Evolutionary conservation across 179 eudicot genomes (phyloP).

Genomic region (Silene noctiflora): DNA sequence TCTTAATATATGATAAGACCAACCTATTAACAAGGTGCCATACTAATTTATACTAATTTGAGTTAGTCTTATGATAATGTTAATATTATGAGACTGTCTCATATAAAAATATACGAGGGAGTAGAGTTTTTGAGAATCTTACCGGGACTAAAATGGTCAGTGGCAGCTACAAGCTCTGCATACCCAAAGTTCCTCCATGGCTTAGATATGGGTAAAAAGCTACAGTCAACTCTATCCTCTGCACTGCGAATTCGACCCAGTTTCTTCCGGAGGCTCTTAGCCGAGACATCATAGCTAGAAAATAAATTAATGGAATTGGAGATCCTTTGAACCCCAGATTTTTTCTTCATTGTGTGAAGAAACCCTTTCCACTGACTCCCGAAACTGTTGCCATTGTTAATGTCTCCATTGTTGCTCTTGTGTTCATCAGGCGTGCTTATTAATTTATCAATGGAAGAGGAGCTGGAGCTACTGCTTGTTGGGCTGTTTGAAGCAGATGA

Average conservation of each 20-base stretch:
- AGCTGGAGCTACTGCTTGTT: conserved; percentile 27
- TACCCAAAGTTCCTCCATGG: conserved; percentile 76
- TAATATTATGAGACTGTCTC: no score
- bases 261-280: conserved; percentile 45
- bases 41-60: no score
- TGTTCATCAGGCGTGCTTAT: not conserved
- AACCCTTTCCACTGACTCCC: conserved; percentile 49
- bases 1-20: no score
- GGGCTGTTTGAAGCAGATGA: conserved; percentile 34
- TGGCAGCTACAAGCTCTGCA: conserved; percentile 65
- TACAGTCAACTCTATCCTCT: conserved; percentile 48
- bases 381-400: not conserved
- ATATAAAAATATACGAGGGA: no score
- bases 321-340: conserved; percentile 46
- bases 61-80: no score
- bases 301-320: conserved; percentile 52
- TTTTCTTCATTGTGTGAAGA: conserved; percentile 44
- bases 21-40: no score
- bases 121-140: not conserved
- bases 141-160: conserved; percentile 78
- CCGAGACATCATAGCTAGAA: conserved; percentile 45
- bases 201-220: conserved; percentile 35
- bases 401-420: not conserved
- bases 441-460: conserved; percentile 22
- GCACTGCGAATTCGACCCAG: conserved; percentile 47